These are phyloP conservation scores for Candida lessepsii DNA, from an alignment of 805 yeast genomes.

Conservation along the genomic window DNA sequence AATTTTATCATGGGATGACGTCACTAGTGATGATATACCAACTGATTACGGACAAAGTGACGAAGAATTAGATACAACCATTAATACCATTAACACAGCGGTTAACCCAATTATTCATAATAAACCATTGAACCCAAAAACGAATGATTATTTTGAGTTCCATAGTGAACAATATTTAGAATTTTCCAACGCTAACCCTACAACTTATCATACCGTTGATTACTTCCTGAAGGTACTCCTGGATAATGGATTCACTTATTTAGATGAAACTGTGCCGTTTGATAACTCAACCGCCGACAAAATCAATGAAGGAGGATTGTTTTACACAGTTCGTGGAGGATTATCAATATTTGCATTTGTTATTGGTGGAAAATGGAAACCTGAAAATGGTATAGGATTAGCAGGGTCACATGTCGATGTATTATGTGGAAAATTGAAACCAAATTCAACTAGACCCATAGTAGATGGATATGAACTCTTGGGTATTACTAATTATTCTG, in stretches of 20 bases:
- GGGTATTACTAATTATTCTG: conserved; percentile 85
- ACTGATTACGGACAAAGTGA: neutral
- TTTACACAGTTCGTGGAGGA: conserved; percentile 68
- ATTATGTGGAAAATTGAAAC: conserved; percentile 66
- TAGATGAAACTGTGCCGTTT: conserved; percentile 54
- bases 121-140: too few relatives aligned
- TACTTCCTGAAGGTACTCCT: conserved; percentile 49
- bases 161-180: conserved; percentile 52
- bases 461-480: conserved; percentile 75
- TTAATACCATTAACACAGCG: too few relatives aligned
- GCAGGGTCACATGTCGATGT: conserved; percentile 79
- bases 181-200: conserved; percentile 72
- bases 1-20: conserved; percentile 14
- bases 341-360: conserved; percentile 67
- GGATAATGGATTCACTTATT: conserved; percentile 59
- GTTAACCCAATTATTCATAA: too few relatives aligned
- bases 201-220: conserved; percentile 69
- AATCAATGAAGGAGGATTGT: conserved; percentile 45
- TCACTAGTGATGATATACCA: conserved; percentile 4
- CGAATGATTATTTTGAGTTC: neutral
- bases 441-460: conserved; percentile 56
- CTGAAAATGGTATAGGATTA: conserved; percentile 64
- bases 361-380: conserved; percentile 64
- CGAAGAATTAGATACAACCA: neutral
- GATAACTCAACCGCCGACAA: conserved; percentile 14